Percentiles rank a stretch among this genome's conserved stretches.
Conservation (phyloP, 2,329 filamentous ascomycete species). For the Harringtonia aguacate region DNA sequence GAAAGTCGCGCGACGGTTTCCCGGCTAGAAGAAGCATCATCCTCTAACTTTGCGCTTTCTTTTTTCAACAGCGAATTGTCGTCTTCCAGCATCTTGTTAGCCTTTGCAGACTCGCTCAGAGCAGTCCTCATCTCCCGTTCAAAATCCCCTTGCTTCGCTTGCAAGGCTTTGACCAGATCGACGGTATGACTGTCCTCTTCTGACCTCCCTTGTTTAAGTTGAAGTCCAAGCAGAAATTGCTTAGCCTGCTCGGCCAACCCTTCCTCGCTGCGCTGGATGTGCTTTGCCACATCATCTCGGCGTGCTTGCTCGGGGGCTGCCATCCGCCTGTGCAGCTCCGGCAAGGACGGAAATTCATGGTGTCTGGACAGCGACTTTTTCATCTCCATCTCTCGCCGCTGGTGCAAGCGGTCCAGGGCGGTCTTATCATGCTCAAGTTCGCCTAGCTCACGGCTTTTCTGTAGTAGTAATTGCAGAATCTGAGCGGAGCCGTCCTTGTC, state of each 20-base stretch:
- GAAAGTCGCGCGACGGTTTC: not conserved
- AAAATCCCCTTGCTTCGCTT: not conserved
- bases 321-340: not conserved
- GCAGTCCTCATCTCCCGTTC: not conserved
- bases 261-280: not conserved
- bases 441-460: constrained; percentile 1
- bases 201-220: too few species aligned
- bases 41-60: not conserved
- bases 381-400: constrained; percentile 3
- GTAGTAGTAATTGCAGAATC: not conserved
- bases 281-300: not conserved
- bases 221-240: not conserved
- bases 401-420: not conserved
- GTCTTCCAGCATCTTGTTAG: not conserved
- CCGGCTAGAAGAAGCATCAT: not conserved
- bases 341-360: constrained; percentile 8
- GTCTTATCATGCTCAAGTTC: constrained; percentile 1
- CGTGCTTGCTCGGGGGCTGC: not conserved
- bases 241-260: not conserved
- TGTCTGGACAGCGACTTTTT: not conserved
- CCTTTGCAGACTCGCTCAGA: not conserved
- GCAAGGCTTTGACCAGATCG: not conserved
- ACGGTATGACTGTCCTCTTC: not conserved
- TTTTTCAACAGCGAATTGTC: not conserved
- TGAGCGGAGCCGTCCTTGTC: not conserved